phyloP scores from a whole-genome alignment of 495 filamentous ascomycete genomes.

The Lophium mytilinum region DNA sequence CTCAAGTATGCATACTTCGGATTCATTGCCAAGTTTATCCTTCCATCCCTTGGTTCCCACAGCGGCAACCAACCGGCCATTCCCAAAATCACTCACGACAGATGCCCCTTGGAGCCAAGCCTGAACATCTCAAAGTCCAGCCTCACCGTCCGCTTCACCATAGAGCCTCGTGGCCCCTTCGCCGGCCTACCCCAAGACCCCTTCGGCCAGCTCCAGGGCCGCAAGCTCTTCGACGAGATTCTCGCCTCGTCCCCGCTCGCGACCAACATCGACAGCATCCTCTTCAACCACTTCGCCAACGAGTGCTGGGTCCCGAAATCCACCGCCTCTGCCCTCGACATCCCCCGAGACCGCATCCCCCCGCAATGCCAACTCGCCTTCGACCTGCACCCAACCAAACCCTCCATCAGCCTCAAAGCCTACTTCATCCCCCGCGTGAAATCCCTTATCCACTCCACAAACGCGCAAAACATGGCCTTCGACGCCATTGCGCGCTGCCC shows the following conservation, averaged over 20 bases:
- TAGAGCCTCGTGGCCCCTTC: neutral
- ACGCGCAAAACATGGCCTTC: neutral
- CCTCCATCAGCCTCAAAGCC: neutral
- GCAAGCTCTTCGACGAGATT: neutral
- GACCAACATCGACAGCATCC: neutral
- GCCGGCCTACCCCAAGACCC: no score
- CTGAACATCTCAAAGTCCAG: neutral
- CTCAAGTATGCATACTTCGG: neutral
- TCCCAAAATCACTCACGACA: neutral
- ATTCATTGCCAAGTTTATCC: neutral
- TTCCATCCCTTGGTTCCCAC: neutral
- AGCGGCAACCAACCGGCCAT: neutral
- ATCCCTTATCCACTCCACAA: neutral
- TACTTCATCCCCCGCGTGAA: neutral
- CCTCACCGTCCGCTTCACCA: neutral
- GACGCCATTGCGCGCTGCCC: neutral
- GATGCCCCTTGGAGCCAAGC: neutral
- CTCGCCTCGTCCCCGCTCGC: neutral
- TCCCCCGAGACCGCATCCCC: neutral
- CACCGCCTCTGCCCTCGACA: neutral
- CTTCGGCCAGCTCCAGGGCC: neutral
- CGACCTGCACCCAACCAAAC: neutral
- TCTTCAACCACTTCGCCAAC: neutral
- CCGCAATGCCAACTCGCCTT: neutral
- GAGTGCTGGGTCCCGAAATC: neutral